Evolutionary conservation across 148 eudicot genomes (phyloP).

Genomic region (Rhododendron mucronatum): DNA sequence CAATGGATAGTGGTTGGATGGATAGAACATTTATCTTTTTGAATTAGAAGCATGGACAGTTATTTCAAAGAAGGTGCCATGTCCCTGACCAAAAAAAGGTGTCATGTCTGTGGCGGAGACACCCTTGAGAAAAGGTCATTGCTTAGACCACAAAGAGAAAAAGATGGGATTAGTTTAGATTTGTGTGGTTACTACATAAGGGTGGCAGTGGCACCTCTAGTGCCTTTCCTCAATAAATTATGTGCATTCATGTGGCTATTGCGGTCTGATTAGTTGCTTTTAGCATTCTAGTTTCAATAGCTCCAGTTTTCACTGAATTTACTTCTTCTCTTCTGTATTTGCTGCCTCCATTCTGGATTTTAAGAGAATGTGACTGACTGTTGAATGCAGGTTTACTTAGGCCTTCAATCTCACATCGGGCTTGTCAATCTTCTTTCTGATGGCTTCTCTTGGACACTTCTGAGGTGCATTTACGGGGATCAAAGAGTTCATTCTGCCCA

Average conservation of each 20-base stretch:
- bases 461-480: constrained; percentile 83
- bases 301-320: neutral
- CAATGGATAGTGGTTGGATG: neutral
- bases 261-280: neutral
- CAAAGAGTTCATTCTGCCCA: constrained; percentile 66
- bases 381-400: constrained; percentile 56
- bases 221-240: neutral
- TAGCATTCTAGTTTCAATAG: neutral
- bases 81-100: neutral
- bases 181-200: neutral
- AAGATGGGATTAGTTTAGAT: neutral
- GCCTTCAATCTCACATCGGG: constrained; percentile 75
- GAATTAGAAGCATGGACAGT: neutral
- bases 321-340: neutral
- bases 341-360: neutral
- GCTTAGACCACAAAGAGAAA: neutral
- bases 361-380: constrained; percentile 6
- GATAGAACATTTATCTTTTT: neutral
- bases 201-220: neutral
- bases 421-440: constrained; percentile 46
- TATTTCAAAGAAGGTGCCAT: neutral
- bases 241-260: neutral
- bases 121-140: neutral
- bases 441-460: constrained; percentile 72
- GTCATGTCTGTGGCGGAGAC: neutral